These are phyloP conservation scores for Pyrenochaeta sp. DNA, from an alignment of 2,329 filamentous ascomycete genomes.

Conservation along the genomic window DNA sequence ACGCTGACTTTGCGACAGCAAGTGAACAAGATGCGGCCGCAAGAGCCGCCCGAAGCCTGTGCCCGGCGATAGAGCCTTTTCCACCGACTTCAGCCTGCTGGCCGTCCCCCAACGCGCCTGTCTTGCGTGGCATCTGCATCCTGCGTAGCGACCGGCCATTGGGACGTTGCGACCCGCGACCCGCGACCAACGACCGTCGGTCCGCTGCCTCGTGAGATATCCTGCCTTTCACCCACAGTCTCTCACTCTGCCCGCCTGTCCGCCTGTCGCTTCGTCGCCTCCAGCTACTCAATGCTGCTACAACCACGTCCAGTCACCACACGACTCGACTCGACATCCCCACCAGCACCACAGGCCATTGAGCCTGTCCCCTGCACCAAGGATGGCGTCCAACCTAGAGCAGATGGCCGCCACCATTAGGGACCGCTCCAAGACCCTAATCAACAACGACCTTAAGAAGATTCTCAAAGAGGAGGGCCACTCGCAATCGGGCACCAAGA, in stretches of 20 bases:
- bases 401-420: constrained; percentile 48
- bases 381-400: constrained; percentile 51
- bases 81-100: too few species aligned
- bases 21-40: constrained; percentile 25
- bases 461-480: constrained; percentile 75
- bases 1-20: constrained; percentile 36
- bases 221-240: constrained; percentile 16
- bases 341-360: too few species aligned
- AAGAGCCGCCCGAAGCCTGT: constrained; percentile 30
- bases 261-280: background rate
- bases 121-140: too few species aligned
- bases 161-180: constrained; percentile 26
- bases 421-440: constrained; percentile 61
- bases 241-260: constrained; percentile 18
- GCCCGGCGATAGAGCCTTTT: constrained; percentile 16
- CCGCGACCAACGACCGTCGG: constrained; percentile 12
- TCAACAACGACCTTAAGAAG: constrained; percentile 73
- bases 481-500: constrained; percentile 83
- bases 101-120: too few species aligned
- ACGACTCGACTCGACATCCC: too few species aligned
- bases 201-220: constrained; percentile 14
- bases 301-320: too few species aligned
- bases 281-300: constrained; percentile 17
- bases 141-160: constrained; percentile 5
- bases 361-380: constrained; percentile 11